Evolutionary conservation across 1,284 basidiomycete genomes (phyloP).

Genomic region (Apiotrichum akiyoshidainum): DNA sequence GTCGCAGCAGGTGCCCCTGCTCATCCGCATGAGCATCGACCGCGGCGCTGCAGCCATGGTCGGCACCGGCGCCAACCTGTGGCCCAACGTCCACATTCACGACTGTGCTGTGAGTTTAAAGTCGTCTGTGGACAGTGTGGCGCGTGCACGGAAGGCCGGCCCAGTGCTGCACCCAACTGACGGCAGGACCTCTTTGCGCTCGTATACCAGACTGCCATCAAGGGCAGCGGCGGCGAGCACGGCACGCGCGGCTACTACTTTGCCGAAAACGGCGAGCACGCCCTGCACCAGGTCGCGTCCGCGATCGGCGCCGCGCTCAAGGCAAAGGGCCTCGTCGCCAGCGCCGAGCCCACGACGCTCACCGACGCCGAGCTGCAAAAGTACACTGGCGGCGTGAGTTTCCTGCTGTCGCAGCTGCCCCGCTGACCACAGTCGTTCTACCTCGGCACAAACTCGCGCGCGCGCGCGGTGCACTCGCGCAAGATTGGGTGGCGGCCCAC

Average conservation of each 20-base stretch:
- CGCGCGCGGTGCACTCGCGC: constrained; percentile 55
- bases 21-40: constrained; percentile 43
- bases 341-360: constrained; percentile 37
- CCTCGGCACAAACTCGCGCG: constrained; percentile 59
- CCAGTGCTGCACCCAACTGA: too few relatives aligned
- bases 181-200: constrained; percentile 31
- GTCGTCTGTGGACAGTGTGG: background rate
- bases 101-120: constrained; percentile 16
- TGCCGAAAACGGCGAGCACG: constrained; percentile 47
- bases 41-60: constrained; percentile 42
- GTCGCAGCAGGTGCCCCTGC: constrained; percentile 41
- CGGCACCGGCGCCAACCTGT: constrained; percentile 41
- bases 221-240: constrained; percentile 32
- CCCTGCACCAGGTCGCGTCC: constrained; percentile 31
- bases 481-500: constrained; percentile 54
- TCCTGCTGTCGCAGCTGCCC: background rate
- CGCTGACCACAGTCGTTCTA: constrained; percentile 33
- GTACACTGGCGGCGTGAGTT: constrained; percentile 11
- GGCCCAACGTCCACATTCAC: constrained; percentile 25
- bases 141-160: too few relatives aligned
- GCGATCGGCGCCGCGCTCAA: constrained; percentile 39
- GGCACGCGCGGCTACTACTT: constrained; percentile 48
- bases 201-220: constrained; percentile 29
- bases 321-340: constrained; percentile 18
- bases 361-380: constrained; percentile 44